Percentiles rank a stretch among this genome's conserved stretches.
These are phyloP conservation scores for Sporothrix inflata DNA, from an alignment of 2,329 filamentous ascomycete species.

Conservation along the genomic window DNA sequence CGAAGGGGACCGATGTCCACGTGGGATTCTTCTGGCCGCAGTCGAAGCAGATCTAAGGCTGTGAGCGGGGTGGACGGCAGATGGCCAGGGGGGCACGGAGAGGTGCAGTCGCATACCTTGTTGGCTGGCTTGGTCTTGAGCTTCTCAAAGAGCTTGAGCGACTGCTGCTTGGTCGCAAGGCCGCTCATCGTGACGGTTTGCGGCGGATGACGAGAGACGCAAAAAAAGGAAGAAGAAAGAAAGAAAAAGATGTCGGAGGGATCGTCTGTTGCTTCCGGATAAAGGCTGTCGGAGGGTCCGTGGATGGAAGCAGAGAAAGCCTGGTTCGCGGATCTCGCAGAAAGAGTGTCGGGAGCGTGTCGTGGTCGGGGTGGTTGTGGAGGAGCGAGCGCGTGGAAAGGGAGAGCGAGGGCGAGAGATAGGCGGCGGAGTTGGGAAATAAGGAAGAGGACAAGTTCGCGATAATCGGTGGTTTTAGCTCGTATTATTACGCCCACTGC, in stretches of 20 bases:
- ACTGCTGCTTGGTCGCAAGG: slow-evolving; percentile 88
- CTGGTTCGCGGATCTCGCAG: background rate
- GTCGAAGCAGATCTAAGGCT: slow-evolving; percentile 87
- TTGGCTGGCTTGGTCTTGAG: slow-evolving; percentile 92
- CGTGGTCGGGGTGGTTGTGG: background rate
- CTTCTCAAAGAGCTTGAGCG: slow-evolving; percentile 97
- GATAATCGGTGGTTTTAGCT: slow-evolving; percentile 27
- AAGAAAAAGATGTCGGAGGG: background rate
- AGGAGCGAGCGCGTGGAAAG: slow-evolving; percentile 21
- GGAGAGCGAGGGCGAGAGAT: slow-evolving; percentile 13
- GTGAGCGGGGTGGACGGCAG: background rate
- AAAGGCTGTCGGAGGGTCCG: background rate
- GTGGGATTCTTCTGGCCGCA: slow-evolving; percentile 97
- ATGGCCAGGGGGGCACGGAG: background rate
- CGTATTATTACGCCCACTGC: slow-evolving; percentile 13
- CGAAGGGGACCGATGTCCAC: slow-evolving; percentile 96
- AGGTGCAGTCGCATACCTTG: slow-evolving; percentile 65
- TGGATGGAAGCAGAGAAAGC: background rate
- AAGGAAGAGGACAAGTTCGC: slow-evolving; percentile 35
- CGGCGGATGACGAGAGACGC: background rate
- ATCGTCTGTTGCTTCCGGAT: slow-evolving; percentile 11
- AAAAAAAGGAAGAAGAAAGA: background rate
- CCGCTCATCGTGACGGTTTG: slow-evolving; percentile 59
- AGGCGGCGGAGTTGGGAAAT: slow-evolving; percentile 22
- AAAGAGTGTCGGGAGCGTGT: background rate